Percentiles rank a stretch among this genome's conserved stretches.
Conservation (phyloP, 2,329 filamentous ascomycete species). For the Amauroascus niger region DNA sequence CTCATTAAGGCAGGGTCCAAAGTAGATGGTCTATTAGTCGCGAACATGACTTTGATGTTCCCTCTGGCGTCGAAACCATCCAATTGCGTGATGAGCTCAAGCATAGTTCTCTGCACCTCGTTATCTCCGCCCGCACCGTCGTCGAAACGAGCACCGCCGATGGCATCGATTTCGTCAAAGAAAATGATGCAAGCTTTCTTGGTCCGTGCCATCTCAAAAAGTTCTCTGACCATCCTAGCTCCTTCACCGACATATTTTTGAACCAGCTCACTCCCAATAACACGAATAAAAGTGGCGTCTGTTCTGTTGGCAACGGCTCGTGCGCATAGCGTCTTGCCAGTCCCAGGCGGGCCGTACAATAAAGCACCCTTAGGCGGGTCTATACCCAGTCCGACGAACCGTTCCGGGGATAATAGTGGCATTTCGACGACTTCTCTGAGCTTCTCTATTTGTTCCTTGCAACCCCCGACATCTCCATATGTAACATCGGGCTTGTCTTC, state of each 20-base stretch:
- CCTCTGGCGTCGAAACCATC: constrained; percentile 93
- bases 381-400: constrained; percentile 97
- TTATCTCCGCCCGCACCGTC: constrained; percentile 95
- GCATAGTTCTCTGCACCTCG: constrained; percentile 94
- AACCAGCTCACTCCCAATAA: constrained; percentile 94
- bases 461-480: constrained; percentile 95
- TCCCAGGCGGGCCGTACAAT: constrained; percentile 92
- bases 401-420: constrained; percentile 89
- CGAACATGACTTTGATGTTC: constrained; percentile 99
- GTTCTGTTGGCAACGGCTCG: constrained; percentile 96
- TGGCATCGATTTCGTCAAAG: constrained; percentile 96
- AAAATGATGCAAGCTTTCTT: constrained; percentile 99
- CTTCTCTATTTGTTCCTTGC: constrained; percentile 99
- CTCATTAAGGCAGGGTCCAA: constrained; percentile 95
- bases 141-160: constrained; percentile 91
- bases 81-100: constrained; percentile 93
- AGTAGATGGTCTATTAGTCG: constrained; percentile 91
- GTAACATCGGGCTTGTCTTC: constrained; percentile 99
- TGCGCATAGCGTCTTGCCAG: constrained; percentile 97
- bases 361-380: constrained; percentile 96
- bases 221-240: constrained; percentile 93
- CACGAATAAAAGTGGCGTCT: constrained; percentile 95
- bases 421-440: constrained; percentile 97
- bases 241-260: constrained; percentile 99
- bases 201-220: constrained; percentile 98